phyloP scores from a whole-genome alignment of 345 rosid genomes.

The Syzygium oleosum region DNA sequence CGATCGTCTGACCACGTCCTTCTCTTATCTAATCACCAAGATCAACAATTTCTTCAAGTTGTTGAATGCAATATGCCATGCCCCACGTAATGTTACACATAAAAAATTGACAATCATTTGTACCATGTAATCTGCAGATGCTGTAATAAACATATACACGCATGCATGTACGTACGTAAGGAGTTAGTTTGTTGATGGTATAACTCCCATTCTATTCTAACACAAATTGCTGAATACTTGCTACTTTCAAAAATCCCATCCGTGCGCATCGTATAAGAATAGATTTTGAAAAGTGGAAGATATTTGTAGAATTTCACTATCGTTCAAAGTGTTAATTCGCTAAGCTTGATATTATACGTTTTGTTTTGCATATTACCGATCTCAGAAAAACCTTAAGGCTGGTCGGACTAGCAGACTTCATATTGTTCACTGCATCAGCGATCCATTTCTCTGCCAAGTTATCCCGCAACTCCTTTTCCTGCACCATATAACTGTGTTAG shows the following conservation, averaged over 20 bases:
- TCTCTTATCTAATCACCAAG: not conserved
- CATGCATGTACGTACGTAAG: not conserved
- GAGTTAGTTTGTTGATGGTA: not conserved
- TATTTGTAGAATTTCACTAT: not conserved
- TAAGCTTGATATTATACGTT: not conserved
- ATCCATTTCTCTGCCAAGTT: slow-evolving; percentile 1
- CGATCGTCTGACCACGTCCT: slow-evolving; percentile 3
- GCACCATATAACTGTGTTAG: not conserved
- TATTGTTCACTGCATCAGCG: not conserved
- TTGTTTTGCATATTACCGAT: not conserved
- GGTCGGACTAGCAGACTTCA: slow-evolving; percentile 8
- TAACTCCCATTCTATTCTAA: not conserved
- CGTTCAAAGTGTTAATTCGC: not conserved
- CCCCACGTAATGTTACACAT: not conserved
- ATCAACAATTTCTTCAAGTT: not conserved
- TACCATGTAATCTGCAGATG: not conserved
- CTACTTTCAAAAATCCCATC: not conserved
- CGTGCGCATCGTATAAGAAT: not conserved
- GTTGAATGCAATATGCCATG: not conserved
- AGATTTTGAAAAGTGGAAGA: not conserved
- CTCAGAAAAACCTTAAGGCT: slow-evolving; percentile 4
- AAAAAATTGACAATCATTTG: not conserved
- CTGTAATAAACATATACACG: not conserved
- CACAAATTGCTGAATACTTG: not conserved
- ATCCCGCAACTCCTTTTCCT: not conserved